Evolutionary conservation across 2,329 filamentous ascomycete genomes (phyloP), one percentile per base, ranked within the genome.

Genomic region (Aspergillus calidoustus): DNA sequence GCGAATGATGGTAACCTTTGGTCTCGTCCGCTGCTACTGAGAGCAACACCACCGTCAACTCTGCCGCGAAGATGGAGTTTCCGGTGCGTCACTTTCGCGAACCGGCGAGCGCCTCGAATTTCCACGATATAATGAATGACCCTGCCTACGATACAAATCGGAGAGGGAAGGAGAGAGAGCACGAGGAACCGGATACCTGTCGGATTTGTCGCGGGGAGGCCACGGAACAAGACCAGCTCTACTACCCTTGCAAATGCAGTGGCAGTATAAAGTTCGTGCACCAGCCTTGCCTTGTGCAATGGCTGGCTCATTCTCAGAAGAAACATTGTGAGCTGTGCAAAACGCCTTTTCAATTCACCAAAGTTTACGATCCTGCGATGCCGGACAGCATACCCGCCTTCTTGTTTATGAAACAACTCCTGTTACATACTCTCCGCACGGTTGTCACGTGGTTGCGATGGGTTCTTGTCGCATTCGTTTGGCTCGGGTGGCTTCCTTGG

Each of bases 291-390:
- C 81, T 99, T 78, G 97, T 99, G 90, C 93, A 98, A 79, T 99
- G 95, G 95, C 84, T 99, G 23, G 94, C 93, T 54, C 96, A 99
- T 78, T 98, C 95, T 1, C 93, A 99, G 76, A 99, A 99, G 86
- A 98, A 98, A 78, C 91, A 99, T 82, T 99, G 96, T 83, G 95
- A 99, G 81, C 88, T 99, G 41, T 99, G 95, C 87, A 99, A 99
- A 82, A 99, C 95, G 2, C 89, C 93, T 0, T 99, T 98, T 74
- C 91, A 93, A 63, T 99, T 99, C 82, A 99, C 95, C 57, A 99
- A 99, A 79, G 86, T 99, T 44, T 99, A 99, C 81, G 89, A 93
- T 64, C 92, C 93, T 4, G 87, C 93, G 73, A 99, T 99, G 95
- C 96, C 95, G 1, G 86, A 87, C 65, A 87, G 86, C 13, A 84